phyloP scores from a whole-genome alignment of 176 grass and related monocot genomes.

The Elymus sibiricus region DNA sequence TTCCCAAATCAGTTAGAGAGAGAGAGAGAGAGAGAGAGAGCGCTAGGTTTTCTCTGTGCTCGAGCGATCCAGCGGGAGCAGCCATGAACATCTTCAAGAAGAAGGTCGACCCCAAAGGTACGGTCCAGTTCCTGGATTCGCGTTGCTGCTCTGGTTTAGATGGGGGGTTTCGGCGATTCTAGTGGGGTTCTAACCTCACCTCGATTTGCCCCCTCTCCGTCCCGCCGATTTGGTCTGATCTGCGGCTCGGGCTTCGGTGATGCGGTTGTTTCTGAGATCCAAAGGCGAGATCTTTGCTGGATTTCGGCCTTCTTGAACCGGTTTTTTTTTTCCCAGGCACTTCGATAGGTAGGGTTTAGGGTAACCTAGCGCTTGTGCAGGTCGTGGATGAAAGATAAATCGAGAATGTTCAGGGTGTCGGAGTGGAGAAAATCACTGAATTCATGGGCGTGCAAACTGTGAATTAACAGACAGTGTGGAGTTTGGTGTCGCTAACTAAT shows the following conservation, averaged over 20 bases:
- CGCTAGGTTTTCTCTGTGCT: not conserved
- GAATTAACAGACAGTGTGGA: not conserved
- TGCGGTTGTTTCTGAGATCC: not conserved
- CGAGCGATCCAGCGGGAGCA: not conserved
- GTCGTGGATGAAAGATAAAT: not conserved
- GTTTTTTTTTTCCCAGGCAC: not conserved
- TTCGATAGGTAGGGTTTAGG: conserved; percentile 29
- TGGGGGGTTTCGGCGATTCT: not conserved
- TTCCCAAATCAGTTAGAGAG: conserved; percentile 13
- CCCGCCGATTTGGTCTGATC: not conserved
- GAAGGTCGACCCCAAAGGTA: conserved; percentile 93
- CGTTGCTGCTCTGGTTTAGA: not conserved
- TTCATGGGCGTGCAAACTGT: not conserved
- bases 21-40: not conserved
- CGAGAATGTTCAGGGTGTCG: not conserved
- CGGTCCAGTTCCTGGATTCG: conserved; percentile 16
- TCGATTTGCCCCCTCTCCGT: not conserved
- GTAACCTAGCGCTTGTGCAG: not conserved
- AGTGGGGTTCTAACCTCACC: not conserved
- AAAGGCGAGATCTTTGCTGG: conserved; percentile 10
- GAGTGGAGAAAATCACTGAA: no score
- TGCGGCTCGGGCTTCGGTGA: not conserved
- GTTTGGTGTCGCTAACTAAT: not conserved
- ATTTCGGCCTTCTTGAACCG: conserved; percentile 10
- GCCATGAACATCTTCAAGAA: conserved; percentile 99